Evolutionary conservation across 148 eudicot species (phyloP).

Genomic region (Rheum nobile): DNA sequence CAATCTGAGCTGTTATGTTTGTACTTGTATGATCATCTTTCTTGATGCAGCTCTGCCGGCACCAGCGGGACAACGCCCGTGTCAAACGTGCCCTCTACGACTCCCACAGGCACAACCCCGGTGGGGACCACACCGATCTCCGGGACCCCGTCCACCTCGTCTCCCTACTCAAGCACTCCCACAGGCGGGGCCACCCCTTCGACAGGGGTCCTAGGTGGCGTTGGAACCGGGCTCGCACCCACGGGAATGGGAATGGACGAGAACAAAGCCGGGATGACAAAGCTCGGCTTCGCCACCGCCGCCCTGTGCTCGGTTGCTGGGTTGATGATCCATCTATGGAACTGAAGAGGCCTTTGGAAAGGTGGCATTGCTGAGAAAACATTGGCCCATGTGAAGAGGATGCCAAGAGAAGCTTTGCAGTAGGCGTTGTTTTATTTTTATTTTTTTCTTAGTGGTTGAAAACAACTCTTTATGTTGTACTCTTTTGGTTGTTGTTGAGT

Average conservation of each 20-base stretch:
- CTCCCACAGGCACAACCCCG: background rate
- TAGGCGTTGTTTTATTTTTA: background rate
- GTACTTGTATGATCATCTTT: background rate
- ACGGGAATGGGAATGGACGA: background rate
- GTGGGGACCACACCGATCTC: background rate
- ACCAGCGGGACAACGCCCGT: background rate
- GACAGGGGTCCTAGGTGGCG: background rate
- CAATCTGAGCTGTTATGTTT: background rate
- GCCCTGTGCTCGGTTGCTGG: background rate
- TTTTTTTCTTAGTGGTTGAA: background rate
- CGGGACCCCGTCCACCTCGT: background rate
- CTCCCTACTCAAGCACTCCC: slow-evolving; percentile 1
- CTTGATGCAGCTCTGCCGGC: background rate
- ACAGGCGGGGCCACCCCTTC: background rate
- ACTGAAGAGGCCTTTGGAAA: background rate
- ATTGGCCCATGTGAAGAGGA: background rate
- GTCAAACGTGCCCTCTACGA: background rate
- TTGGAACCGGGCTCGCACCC: background rate
- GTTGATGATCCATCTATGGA: background rate
- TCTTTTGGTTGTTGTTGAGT: background rate
- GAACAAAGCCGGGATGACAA: slow-evolving; percentile 5
- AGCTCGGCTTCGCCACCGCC: background rate
- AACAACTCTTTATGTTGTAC: background rate
- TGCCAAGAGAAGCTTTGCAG: background rate
- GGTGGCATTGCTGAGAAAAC: background rate